Evolutionary conservation across 1,284 basidiomycete species (phyloP), one percentile per base, ranked within the genome.

Genomic region (Apiotrichum domesticum): DNA sequence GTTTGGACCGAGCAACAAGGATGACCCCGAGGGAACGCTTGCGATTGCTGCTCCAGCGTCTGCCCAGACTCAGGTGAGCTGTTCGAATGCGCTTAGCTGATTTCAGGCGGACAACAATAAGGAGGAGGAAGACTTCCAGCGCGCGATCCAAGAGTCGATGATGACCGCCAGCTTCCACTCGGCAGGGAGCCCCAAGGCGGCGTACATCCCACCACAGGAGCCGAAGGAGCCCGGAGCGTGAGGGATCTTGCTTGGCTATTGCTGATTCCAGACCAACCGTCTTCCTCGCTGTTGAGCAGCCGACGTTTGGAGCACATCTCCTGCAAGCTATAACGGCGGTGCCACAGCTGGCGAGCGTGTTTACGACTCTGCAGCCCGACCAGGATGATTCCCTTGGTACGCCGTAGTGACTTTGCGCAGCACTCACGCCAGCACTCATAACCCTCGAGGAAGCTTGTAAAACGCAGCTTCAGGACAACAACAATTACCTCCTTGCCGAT

Each of bases 91-190:
- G 37, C 14, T 13, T 2, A 13, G 41, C n/a, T 42, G n/a, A 42
- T 6, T 7, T 7, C 41, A 35, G 15, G 37, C 52, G 39, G 35
- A 56, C 6, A 63, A 55, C 49, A 64, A 58, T 53, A 70, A 64
- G 46, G 69, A 71, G 52, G 70, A 73, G 21, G 71, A 68, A 13
- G 73, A 75, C 46, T 57, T 73, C 37, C 64, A 75, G 53, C 59
- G 68, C 46, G 73, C 73, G 0, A 71, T 75, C 5, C 68, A 69
- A 51, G 72, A 73, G 54, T 71, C 69, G 0, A 66, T 75, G 51
- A 75, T 75, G 73, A 73, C 71, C 0, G 73, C 73, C 1, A 68
- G 65, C 35, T 71, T 73, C 48, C 72, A 73, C 55, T 70, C 67
- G 56, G 34, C 66, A 58, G 35, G 64, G 59, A 11, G 21, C 55